Base-by-base conservation (phyloP, 176 grass and related monocot genomes). In the Musa acuminata region DNA sequence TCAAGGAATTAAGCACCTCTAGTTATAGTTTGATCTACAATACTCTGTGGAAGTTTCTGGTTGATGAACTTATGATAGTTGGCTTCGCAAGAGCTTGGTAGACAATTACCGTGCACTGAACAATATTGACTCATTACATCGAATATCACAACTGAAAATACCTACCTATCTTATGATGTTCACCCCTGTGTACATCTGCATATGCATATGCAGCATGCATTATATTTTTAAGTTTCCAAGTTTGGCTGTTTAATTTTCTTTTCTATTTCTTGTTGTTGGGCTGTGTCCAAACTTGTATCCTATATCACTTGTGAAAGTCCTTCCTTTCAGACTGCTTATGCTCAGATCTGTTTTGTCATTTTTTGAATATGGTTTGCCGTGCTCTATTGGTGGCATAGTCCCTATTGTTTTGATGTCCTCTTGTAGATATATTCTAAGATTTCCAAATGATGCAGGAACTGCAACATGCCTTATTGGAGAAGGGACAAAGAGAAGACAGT, bases 381-480 rank as follows among this genome's bases (percentile, higher is more conserved):
- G 55, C 13, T 4, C 11, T 57, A 16, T 1, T 57, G 17, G 13
- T 57, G 55, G 55, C 16, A 19, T 57, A 13, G 13, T 57, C 3
- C 55, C 17, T 57, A 43, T 57, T 17, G 17, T 5, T 57, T 57
- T 57, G 13, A 16, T 16, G 6, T 57, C 12, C 17, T 57, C 13
- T 16, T 57, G 55, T 14, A 16, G 19, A 69, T 69, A 19, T 69
- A 69, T 14, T 49, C 67, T 70, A 70, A 70, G 13, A 50, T 19
- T 2, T 13, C 43, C 17, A 10, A 50, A 70, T 9, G 8, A 50
- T 84, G 10, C 75, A 85, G 85, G 83, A 72, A 79, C 60, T 90
- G 77, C 74, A 85, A 75, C 85, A 85, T 49, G 9, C 53, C 83
- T 24, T 79, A 87, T 52, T 74, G 52, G 48, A 82, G 80, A 86